phyloP scores from a whole-genome alignment of 208 protist genomes.

The Acanthamoeba rhysodes region DNA sequence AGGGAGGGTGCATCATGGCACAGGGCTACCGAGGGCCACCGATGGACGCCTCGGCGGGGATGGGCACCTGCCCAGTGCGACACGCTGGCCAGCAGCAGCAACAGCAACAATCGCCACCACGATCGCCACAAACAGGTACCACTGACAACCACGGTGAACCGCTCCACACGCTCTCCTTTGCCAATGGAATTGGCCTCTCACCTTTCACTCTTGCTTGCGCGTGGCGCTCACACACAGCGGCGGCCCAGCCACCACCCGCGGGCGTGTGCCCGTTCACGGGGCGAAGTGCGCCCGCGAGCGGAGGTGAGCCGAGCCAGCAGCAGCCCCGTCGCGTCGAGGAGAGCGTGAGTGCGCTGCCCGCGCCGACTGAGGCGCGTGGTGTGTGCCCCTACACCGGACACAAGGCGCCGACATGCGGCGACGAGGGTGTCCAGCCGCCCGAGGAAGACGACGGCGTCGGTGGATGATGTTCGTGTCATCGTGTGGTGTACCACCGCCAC shows the following conservation, averaged over 20 bases:
- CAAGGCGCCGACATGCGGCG: background rate
- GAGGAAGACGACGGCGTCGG: background rate
- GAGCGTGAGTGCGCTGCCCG: no score
- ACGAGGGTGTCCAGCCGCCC: background rate
- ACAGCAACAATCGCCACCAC: no score
- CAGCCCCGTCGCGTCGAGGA: no score
- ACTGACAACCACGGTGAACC: no score
- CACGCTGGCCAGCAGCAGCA: no score
- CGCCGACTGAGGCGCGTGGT: no score
- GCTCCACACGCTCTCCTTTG: background rate
- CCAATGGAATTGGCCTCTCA: background rate
- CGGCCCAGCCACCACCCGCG: no score
- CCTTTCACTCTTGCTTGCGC: no score
- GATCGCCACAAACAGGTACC: no score
- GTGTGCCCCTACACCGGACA: constrained; percentile 45
- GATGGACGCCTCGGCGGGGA: background rate
- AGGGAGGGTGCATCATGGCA: background rate
- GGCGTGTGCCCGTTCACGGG: background rate
- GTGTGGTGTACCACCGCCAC: no score
- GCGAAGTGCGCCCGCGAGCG: background rate
- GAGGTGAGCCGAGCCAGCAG: background rate
- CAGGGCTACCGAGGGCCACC: background rate
- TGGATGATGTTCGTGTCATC: no score
- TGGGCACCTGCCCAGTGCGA: background rate
- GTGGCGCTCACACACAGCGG: no score